phyloP scores from a whole-genome alignment of 2,329 filamentous ascomycete genomes.

The Trichoderma endophyticum region DNA sequence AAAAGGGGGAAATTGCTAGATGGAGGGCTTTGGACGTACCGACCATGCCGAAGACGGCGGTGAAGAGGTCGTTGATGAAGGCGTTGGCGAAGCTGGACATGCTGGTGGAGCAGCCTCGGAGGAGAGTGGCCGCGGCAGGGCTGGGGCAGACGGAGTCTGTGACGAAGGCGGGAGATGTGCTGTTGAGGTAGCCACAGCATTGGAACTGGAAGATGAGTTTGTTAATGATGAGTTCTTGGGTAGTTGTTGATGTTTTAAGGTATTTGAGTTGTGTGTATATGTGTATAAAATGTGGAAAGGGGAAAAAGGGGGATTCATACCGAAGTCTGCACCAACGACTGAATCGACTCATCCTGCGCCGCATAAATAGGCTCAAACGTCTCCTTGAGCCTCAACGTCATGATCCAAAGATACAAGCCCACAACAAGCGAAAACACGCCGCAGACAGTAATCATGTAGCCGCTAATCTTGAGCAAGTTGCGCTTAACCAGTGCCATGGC shows the following conservation, averaged over 20 bases:
- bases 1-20: neutral
- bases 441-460: conserved; percentile 61
- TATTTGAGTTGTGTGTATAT: no score
- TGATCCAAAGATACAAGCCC: conserved; percentile 68
- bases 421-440: conserved; percentile 63
- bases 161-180: conserved; percentile 68
- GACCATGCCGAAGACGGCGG: conserved; percentile 74
- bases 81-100: conserved; percentile 67
- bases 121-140: conserved; percentile 65
- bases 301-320: conserved; percentile 42
- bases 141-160: conserved; percentile 66
- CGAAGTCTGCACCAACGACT: conserved; percentile 67
- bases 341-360: conserved; percentile 52
- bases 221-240: neutral
- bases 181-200: conserved; percentile 79
- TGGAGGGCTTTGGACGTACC: conserved; percentile 40
- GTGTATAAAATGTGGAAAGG: neutral
- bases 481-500: conserved; percentile 66
- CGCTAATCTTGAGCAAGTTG: conserved; percentile 67
- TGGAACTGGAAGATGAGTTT: conserved; percentile 54
- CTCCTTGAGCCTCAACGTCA: conserved; percentile 65
- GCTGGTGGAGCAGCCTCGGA: conserved; percentile 65
- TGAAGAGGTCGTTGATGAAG: conserved; percentile 75
- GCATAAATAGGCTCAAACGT: conserved; percentile 62
- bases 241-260: no score